Evolutionary conservation across 2,329 filamentous ascomycete genomes (phyloP), one percentile per base, ranked within the genome.

Genomic region (Ophiostoma angusticollis): DNA sequence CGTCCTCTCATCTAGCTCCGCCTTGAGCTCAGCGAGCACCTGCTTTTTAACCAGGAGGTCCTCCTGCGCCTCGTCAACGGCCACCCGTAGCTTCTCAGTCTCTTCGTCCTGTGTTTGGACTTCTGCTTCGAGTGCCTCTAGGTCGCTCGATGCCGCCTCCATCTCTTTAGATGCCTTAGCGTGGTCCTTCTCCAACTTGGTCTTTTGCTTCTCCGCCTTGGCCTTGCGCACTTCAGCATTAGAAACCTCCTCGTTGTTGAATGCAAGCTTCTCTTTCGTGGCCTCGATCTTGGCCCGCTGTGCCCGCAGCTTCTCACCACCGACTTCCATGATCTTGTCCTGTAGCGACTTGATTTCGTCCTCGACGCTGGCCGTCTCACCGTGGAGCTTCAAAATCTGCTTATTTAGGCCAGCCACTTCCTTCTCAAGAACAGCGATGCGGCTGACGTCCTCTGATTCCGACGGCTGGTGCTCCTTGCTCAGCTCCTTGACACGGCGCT

Each of bases 321-420:
- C 91, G 46, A 94, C 80, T 59, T 95, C 81, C 91, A 98, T 96
- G 53, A 98, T 98, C 67, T 87, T 93, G 68, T 91, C 80, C 56
- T 98, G 89, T 1, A 98, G 68, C 16, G 71, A 71, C 61, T 93
- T 89, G 60, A 98, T 96, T 58, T 96, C 91, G 19, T 80, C 78
- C 56, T 98, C 91, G 8, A 94, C 78, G 32, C 80, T 91, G 2
- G 83, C 75, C n/a, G 83, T 95, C 59, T 96, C 85, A 9, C 74
- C 68, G 45, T 78, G 84, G 9, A 98, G 70, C 51, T 80, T 82
- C 42, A 81, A 74, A 9, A 94, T 74, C 51, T 94, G 84, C 48
- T 74, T 75, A 52, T 85, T 76, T 45, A 93, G 68, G 43, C 76
- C 74, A 7, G 70, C 63, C 37, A 95, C 82, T 49, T 80, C 84